Conservation (phyloP, 139 green algal species). For the Diplosphaera chodatii region DNA sequence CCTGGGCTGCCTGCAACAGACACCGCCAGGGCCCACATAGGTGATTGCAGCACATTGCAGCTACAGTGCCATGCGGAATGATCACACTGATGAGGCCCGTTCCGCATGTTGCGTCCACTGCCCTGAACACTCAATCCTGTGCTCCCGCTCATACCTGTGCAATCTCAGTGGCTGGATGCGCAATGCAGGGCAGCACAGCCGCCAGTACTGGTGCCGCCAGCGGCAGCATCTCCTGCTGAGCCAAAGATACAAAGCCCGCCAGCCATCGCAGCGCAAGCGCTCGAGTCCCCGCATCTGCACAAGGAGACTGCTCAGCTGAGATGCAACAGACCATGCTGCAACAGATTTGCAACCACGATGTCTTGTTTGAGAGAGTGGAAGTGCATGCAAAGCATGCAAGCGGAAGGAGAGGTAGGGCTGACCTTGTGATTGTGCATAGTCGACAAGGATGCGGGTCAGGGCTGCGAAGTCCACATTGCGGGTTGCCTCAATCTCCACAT, state of each 20-base stretch:
- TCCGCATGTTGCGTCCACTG: no score
- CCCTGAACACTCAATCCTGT: no score
- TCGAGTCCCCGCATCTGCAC: constrained; percentile 65
- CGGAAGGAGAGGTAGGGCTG: no score
- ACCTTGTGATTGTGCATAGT: constrained; percentile 16
- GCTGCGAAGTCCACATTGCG: constrained; percentile 31
- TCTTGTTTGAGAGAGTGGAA: no score
- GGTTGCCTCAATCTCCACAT: constrained; percentile 41
- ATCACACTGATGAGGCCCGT: no score
- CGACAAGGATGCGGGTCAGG: constrained; percentile 54
- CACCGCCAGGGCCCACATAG: no score
- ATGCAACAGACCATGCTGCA: no score
- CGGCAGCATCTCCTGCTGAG: constrained; percentile 46
- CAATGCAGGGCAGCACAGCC: constrained; percentile 78
- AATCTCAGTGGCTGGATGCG: constrained; percentile 44
- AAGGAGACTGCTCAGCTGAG: no score
- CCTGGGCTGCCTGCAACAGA: constrained; percentile 28
- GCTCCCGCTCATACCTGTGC: no score
- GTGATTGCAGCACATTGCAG: neutral
- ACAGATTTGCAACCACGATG: no score
- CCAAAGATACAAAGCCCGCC: constrained; percentile 64
- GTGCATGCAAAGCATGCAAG: no score
- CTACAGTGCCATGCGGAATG: no score
- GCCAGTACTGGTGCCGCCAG: constrained; percentile 69
- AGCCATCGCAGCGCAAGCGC: constrained; percentile 80